Percentiles rank a stretch among this genome's conserved stretches.
Evolutionary conservation across 257 asterid genomes (phyloP).

Genomic region (Nemophila menziesii): DNA sequence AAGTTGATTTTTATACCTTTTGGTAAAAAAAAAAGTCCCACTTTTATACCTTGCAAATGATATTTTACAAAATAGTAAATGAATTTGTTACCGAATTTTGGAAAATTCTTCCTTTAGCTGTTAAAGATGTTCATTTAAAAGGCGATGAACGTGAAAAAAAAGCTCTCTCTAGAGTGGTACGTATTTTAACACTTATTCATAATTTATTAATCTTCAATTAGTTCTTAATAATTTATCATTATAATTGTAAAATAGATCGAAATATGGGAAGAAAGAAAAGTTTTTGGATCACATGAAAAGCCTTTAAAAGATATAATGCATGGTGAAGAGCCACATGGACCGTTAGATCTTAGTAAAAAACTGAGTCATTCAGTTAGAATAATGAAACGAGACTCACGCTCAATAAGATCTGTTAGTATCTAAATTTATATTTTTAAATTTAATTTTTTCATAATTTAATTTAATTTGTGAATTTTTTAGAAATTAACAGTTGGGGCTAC

Average conservation of each 20-base stretch:
- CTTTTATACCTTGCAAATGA: slow-evolving; percentile 91
- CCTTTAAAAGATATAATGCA: slow-evolving; percentile 70
- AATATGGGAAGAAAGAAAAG: slow-evolving; percentile 89
- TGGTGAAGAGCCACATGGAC: slow-evolving; percentile 64
- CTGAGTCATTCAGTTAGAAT: slow-evolving; percentile 69
- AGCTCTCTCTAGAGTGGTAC: slow-evolving; percentile 78
- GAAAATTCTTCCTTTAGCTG: slow-evolving; percentile 92
- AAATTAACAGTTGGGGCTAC: slow-evolving; percentile 78
- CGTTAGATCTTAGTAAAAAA: slow-evolving; percentile 59
- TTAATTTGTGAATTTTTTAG: slow-evolving; percentile 30
- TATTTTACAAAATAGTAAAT: slow-evolving; percentile 81
- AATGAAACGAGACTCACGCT: slow-evolving; percentile 71
- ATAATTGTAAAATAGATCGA: slow-evolving; percentile 35
- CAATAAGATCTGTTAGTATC: slow-evolving; percentile 62
- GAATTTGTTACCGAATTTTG: slow-evolving; percentile 84
- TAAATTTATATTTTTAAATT: background rate
- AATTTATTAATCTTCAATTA: no score
- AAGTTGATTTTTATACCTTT: no score
- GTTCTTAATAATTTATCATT: slow-evolving; percentile 6
- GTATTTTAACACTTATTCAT: slow-evolving; percentile 15
- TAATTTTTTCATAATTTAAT: slow-evolving; percentile 9
- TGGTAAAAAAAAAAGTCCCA: slow-evolving; percentile 66
- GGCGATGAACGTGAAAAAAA: slow-evolving; percentile 71
- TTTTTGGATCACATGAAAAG: slow-evolving; percentile 69
- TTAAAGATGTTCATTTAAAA: slow-evolving; percentile 48